A percentile compares a stretch with the other conserved stretches of the same genome.
phyloP scores from a whole-genome alignment of 768 basidiomycete genomes.

The Favolaschia claudopus region DNA sequence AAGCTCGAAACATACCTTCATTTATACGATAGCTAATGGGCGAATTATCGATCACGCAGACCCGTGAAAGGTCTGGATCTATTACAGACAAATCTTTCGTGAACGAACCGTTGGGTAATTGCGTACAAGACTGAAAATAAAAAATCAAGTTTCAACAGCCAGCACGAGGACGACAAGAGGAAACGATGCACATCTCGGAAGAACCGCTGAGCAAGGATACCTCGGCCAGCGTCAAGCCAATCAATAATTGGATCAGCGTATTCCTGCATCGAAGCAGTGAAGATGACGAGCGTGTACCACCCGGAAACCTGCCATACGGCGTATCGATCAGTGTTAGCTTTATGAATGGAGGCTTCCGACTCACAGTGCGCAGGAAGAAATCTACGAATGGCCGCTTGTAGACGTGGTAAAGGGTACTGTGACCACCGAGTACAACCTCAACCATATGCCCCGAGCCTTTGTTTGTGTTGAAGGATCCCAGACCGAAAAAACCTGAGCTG shows the following conservation, averaged over 20 bases:
- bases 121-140: conserved; percentile 82
- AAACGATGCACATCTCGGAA: conserved; percentile 87
- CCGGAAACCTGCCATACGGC: conserved; percentile 77
- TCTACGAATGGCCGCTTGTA: conserved; percentile 99
- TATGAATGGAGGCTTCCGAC: conserved; percentile 22
- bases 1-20: conserved; percentile 68
- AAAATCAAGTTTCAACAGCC: conserved; percentile 7
- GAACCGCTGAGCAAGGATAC: conserved; percentile 85
- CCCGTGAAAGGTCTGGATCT: conserved; percentile 88
- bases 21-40: conserved; percentile 92
- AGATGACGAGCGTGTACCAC: conserved; percentile 99
- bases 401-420: conserved; percentile 94
- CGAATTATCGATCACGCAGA: conserved; percentile 96
- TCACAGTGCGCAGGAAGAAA: conserved; percentile 88
- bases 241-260: conserved; percentile 99
- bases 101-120: conserved; percentile 91
- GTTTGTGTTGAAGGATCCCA: conserved; percentile 61
- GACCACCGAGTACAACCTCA: conserved; percentile 89
- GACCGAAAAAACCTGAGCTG: conserved; percentile 69
- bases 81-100: conserved; percentile 91
- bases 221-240: conserved; percentile 96
- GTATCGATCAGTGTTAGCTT: conserved; percentile 31
- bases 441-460: conserved; percentile 85
- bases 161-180: conserved; percentile 12
- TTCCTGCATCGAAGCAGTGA: conserved; percentile 99